Evolutionary conservation across 2,329 filamentous ascomycete species (phyloP).

Genomic region (Arthroderma sp.): DNA sequence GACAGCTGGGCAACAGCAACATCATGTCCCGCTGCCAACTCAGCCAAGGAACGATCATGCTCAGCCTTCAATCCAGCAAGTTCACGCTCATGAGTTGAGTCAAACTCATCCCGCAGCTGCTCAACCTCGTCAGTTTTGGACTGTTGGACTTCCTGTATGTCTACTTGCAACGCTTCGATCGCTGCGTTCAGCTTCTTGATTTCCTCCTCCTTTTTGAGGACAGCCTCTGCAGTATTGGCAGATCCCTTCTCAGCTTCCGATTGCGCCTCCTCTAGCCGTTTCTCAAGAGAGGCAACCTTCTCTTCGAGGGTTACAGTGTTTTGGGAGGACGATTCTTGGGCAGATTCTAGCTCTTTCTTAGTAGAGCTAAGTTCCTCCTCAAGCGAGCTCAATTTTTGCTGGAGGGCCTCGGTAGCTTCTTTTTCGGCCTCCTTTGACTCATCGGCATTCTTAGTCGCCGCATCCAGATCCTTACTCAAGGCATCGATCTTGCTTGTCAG

Average conservation of each 20-base stretch:
- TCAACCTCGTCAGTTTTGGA: conserved; percentile 12
- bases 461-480: conserved; percentile 21
- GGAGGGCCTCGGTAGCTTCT: conserved; percentile 25
- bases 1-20: conserved; percentile 10
- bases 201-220: conserved; percentile 27
- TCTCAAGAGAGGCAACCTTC: conserved; percentile 27
- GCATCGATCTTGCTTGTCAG: conserved; percentile 13
- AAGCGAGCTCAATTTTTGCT: conserved; percentile 29
- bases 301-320: conserved; percentile 23
- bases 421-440: conserved; percentile 19
- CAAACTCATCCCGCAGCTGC: conserved; percentile 9
- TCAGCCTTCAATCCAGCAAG: conserved; percentile 11
- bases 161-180: conserved; percentile 23
- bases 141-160: conserved; percentile 19
- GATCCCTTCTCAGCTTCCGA: conserved; percentile 20
- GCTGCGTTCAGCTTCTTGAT: conserved; percentile 26
- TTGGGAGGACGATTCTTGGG: conserved; percentile 24
- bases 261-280: conserved; percentile 25
- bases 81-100: conserved; percentile 9
- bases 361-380: conserved; percentile 30
- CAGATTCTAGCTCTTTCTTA: conserved; percentile 28
- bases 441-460: conserved; percentile 18
- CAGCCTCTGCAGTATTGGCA: conserved; percentile 12
- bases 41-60: conserved; percentile 13
- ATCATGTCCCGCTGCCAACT: conserved; percentile 15